These are phyloP conservation scores for Phialocephala sp. DNA, from an alignment of 2,329 filamentous ascomycete genomes.

Conservation along the genomic window DNA sequence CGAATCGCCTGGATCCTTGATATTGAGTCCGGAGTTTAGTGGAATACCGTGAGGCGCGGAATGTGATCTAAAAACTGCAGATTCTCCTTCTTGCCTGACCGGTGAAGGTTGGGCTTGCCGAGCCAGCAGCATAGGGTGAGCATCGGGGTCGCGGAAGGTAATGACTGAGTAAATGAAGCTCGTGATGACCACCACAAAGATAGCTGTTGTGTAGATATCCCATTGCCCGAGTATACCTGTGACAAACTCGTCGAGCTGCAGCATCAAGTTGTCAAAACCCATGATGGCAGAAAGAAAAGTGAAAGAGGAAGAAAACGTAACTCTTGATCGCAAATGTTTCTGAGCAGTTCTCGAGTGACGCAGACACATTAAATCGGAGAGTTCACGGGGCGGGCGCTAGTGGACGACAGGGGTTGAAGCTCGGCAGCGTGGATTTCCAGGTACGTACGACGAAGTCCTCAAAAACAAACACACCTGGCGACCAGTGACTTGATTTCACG, in stretches of 20 bases:
- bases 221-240: slow-evolving; percentile 76
- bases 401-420: slow-evolving; percentile 14
- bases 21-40: slow-evolving; percentile 76
- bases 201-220: slow-evolving; percentile 78
- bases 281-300: slow-evolving; percentile 30
- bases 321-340: not conserved
- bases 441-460: slow-evolving; percentile 8
- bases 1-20: slow-evolving; percentile 79
- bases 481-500: slow-evolving; percentile 22
- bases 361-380: slow-evolving; percentile 21
- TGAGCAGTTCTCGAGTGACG: slow-evolving; percentile 2
- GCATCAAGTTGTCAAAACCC: slow-evolving; percentile 57
- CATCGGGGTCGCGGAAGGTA: slow-evolving; percentile 80
- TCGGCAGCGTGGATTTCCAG: slow-evolving; percentile 21
- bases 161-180: slow-evolving; percentile 75
- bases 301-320: not conserved
- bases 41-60: slow-evolving; percentile 86
- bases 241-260: slow-evolving; percentile 74
- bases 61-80: slow-evolving; percentile 82
- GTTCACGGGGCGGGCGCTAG: slow-evolving; percentile 18
- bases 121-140: slow-evolving; percentile 87
- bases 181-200: slow-evolving; percentile 69
- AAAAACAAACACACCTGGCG: slow-evolving; percentile 25
- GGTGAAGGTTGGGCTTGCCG: slow-evolving; percentile 80
- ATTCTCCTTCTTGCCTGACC: slow-evolving; percentile 84